A percentile compares a stretch with the other conserved stretches of the same genome.
These are phyloP conservation scores for Cochlearia excelsa DNA, from an alignment of 345 rosid genomes.

Conservation along the genomic window DNA sequence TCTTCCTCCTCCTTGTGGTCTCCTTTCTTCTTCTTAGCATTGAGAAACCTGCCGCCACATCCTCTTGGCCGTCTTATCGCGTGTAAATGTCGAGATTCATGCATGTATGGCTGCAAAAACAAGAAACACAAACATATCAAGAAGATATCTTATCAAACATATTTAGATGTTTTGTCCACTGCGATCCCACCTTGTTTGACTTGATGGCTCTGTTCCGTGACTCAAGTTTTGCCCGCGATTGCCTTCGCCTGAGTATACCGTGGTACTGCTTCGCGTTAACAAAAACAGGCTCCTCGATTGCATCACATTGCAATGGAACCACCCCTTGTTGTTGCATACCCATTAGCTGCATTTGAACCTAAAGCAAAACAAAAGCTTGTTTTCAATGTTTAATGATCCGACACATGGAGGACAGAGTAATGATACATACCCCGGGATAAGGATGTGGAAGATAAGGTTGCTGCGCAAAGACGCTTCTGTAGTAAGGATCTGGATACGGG, in stretches of 20 bases:
- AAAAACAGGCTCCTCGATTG: conserved; percentile 96
- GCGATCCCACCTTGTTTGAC: conserved; percentile 61
- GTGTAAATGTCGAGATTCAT: conserved; percentile 95
- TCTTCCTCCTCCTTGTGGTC: conserved; percentile 43
- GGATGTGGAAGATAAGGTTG: conserved; percentile 72
- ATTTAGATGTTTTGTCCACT: neutral
- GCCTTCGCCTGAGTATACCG: conserved; percentile 92
- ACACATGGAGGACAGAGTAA: neutral
- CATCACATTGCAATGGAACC: conserved; percentile 86
- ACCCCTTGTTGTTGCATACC: conserved; percentile 97
- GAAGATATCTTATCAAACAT: neutral
- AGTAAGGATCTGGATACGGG: conserved; percentile 94
- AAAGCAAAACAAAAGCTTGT: conserved; percentile 15
- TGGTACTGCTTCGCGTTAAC: conserved; percentile 98
- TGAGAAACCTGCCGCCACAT: conserved; percentile 89
- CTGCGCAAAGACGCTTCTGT: conserved; percentile 89
- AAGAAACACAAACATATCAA: conserved; percentile 8
- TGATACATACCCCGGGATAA: conserved; percentile 50
- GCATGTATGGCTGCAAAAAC: conserved; percentile 82
- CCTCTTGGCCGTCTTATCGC: conserved; percentile 94
- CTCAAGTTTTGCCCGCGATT: conserved; percentile 93
- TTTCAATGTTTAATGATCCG: neutral
- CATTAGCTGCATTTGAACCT: conserved; percentile 94
- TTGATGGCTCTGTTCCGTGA: conserved; percentile 60
- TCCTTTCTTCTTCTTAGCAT: conserved; percentile 61